Evolutionary conservation across 345 rosid species (phyloP).

Genomic region (Psidium guajava): DNA sequence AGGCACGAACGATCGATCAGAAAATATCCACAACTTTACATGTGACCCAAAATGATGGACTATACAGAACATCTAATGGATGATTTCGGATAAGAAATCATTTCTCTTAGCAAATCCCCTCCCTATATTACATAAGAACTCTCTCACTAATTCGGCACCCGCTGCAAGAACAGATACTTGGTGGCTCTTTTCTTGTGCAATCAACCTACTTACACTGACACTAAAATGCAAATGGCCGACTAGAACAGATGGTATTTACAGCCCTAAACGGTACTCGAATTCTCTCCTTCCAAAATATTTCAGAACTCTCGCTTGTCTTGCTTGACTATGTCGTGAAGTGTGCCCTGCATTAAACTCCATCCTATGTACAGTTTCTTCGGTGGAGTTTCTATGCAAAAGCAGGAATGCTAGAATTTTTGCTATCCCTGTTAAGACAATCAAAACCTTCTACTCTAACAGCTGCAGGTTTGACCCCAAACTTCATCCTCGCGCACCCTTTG

Average conservation of each 20-base stretch:
- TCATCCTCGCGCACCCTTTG: conserved; percentile 63
- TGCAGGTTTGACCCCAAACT: conserved; percentile 72
- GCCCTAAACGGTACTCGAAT: conserved; percentile 5
- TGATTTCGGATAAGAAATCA: not conserved
- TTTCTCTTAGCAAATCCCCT: not conserved
- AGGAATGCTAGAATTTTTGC: conserved; percentile 90
- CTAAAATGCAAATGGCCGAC: conserved; percentile 10
- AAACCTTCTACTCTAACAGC: conserved; percentile 99
- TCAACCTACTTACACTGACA: conserved; percentile 32
- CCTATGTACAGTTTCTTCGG: conserved; percentile 55
- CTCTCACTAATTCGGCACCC: not conserved
- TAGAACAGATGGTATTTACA: conserved; percentile 17
- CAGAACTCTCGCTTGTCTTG: not conserved
- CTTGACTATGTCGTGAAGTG: not conserved
- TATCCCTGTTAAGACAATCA: conserved; percentile 94
- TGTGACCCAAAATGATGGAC: conserved; percentile 21
- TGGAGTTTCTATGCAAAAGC: conserved; percentile 74
- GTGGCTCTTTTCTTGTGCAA: conserved; percentile 5
- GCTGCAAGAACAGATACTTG: not conserved
- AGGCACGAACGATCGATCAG: not conserved
- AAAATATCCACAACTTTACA: conserved; percentile 22
- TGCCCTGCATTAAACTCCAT: conserved; percentile 22
- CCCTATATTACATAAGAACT: conserved; percentile 23
- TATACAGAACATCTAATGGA: conserved; percentile 12
- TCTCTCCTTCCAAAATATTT: conserved; percentile 18